Evolutionary conservation across 2,329 filamentous ascomycete species (phyloP), one percentile per base, ranked within the genome.

Genomic region (Botrytis byssoidea): DNA sequence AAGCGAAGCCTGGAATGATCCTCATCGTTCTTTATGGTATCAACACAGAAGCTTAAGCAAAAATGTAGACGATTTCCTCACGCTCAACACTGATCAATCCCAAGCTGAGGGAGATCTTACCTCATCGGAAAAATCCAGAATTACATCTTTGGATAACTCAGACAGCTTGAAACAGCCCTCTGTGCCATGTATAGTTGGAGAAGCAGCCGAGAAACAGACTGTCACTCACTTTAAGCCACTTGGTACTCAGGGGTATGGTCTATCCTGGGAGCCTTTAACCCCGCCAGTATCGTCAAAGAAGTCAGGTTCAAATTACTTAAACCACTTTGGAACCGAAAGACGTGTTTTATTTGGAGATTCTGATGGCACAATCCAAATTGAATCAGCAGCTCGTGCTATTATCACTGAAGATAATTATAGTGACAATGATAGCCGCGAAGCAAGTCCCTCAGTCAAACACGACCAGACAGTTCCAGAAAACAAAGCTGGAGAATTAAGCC

Each of bases 201-300:
- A 25, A 20, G 3, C 48, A n/a, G 25, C 16, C 25, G 48, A 57
- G n/a, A 32, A 22, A 57, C 25, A 44, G 18, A 25, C 9, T 29
- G 5, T 20, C 9, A 37, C 66, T 57, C 48, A n/a, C 18, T 44
- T 59, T 16, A 69, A 42, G n/a, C 40, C 48, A 32, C 16, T 57
- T 32, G 7, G 6, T 32, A n/a, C 29, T 42, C 48, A 57, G 66
- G n/a, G 12, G 25, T 29, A n/a, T 42, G 10, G 66, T 44, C 9
- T 20, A 69, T 69, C 48, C 40, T 69, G 66, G 66, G 35, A 69
- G n/a, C 48, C 35, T 40, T 32, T 69, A 10, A 69, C 66, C 10
- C 66, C 66, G 42, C 66, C 66, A 42, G 48, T 29, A 44, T 57
- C 66, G 16, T 69, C 35, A 25, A 44, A 42, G 35, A 69, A 69